Base-by-base conservation (phyloP, 495 filamentous ascomycete species). In the Hypoxylon fragiforme region DNA sequence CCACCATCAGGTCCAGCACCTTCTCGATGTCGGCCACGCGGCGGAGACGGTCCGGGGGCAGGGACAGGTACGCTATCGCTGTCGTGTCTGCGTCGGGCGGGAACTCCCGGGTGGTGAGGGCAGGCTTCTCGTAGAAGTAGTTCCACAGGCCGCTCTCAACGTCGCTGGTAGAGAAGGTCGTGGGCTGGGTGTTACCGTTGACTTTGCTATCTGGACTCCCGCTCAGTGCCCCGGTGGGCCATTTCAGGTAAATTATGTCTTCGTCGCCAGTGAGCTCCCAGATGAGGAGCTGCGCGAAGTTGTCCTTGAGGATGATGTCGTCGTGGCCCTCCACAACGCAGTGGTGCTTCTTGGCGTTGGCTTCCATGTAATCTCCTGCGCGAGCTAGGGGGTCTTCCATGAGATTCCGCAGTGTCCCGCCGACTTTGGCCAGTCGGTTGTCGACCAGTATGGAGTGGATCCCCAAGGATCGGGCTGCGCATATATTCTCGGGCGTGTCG, bases 21-120 rank as follows among this genome's bases (percentile, higher is more conserved):
- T 50, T 11, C 18, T 60, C 16, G 11, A 56, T 42, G 35, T 64
- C 51, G 3, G 57, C 57, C 2, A 57, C 16, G 3, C 19, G 6
- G 1, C 16, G 4, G 0, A 53, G 47, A 14, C 62, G 40, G 8
- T 35, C 18, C 18, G 26, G 1, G 1, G 55, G 50, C n/a, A 66
- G 7, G 14, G 54, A 60, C n/a, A 60, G 19, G 32, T 66, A 66
- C n/a, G 63, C 63, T 14, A 43, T 53, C 0, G 54, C 60, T 14
- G 63, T 66, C 6, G 63, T 66, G 19, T 66, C 60, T 11, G 42
- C 47, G 31, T 66, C 55, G 2, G 36, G 30, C 15, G 63, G 60
- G 34, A 54, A 57, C 2, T 54, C 28, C 32, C 36, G 40, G 1
- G 59, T 44, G 19, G 42, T 50, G 1, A 38, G 22, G 9, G 54